Percentiles rank a stretch among this genome's conserved stretches.
phyloP scores from a whole-genome alignment of 495 filamentous ascomycete species.

The Lineolata rhizophorae region DNA sequence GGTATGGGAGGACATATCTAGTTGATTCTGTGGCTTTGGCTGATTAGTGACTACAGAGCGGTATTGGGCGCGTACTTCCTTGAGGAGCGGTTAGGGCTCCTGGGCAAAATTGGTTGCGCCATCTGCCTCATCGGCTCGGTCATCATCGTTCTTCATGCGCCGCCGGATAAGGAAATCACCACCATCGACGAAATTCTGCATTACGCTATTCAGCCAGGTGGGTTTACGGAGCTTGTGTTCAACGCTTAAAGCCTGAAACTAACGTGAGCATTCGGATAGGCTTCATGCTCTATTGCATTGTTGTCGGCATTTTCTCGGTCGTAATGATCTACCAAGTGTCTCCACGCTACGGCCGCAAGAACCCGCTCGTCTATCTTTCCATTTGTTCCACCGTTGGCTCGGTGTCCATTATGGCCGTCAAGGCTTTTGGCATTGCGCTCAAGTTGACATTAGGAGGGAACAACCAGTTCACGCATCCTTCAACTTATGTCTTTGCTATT shows the following conservation, averaged over 20 bases:
- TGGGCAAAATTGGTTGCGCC: conserved; percentile 88
- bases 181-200: conserved; percentile 72
- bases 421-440: conserved; percentile 89
- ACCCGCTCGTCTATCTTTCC: conserved; percentile 84
- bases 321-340: conserved; percentile 94
- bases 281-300: conserved; percentile 63
- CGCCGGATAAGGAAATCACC: conserved; percentile 73
- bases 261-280: conserved; percentile 29
- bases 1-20: conserved; percentile 21
- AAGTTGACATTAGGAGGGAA: conserved; percentile 79
- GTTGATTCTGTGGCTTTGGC: conserved; percentile 1
- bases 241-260: not conserved
- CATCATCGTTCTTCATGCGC: conserved; percentile 92
- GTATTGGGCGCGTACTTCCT: conserved; percentile 89
- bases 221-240: conserved; percentile 7
- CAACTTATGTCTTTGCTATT: conserved; percentile 92
- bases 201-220: conserved; percentile 80
- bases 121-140: conserved; percentile 91
- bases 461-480: conserved; percentile 85
- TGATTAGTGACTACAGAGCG: conserved; percentile 31
- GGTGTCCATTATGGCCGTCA: conserved; percentile 94
- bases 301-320: conserved; percentile 58
- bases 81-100: conserved; percentile 61
- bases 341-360: conserved; percentile 74
- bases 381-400: conserved; percentile 96